Conservation (phyloP, 176 grass and related monocot genomes). For the Oryza meyeriana region DNA sequence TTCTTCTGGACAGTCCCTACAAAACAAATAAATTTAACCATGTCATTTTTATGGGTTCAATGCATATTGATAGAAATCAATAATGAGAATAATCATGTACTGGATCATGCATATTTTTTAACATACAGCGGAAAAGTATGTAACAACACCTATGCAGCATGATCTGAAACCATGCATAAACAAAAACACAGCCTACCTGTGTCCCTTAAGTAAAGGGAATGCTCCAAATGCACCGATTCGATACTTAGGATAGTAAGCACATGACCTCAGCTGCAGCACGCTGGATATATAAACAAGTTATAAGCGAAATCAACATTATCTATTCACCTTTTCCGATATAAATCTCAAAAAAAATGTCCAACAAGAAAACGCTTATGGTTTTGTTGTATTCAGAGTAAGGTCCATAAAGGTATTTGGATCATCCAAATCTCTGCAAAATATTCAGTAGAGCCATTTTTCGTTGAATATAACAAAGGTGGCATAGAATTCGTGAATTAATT, state of each 20-base stretch:
- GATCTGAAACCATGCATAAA: neutral
- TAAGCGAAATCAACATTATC: neutral
- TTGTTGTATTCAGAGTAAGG: slow-evolving; percentile 42
- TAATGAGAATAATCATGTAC: no score
- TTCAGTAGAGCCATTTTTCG: neutral
- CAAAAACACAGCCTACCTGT: slow-evolving; percentile 37
- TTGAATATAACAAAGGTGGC: neutral
- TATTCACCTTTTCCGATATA: neutral
- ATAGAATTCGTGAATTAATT: no score
- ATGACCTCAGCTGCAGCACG: slow-evolving; percentile 44
- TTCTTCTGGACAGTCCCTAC: slow-evolving; percentile 43
- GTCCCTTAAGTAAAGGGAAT: slow-evolving; percentile 51
- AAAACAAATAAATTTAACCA: slow-evolving; percentile 17
- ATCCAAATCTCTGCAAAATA: slow-evolving; percentile 43
- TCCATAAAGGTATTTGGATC: slow-evolving; percentile 66
- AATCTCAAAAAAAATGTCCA: neutral
- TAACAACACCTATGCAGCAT: no score
- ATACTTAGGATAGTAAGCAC: slow-evolving; percentile 51
- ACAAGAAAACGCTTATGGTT: slow-evolving; percentile 40
- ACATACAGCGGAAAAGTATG: no score
- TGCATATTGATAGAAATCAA: no score
- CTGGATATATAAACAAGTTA: slow-evolving; percentile 34
- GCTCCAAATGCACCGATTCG: slow-evolving; percentile 50
- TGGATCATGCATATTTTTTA: no score
- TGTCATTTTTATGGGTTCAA: neutral